Evolutionary conservation across 345 rosid genomes (phyloP), one percentile per base, ranked within the genome.

Genomic region (Raphanus raphanistrum): DNA sequence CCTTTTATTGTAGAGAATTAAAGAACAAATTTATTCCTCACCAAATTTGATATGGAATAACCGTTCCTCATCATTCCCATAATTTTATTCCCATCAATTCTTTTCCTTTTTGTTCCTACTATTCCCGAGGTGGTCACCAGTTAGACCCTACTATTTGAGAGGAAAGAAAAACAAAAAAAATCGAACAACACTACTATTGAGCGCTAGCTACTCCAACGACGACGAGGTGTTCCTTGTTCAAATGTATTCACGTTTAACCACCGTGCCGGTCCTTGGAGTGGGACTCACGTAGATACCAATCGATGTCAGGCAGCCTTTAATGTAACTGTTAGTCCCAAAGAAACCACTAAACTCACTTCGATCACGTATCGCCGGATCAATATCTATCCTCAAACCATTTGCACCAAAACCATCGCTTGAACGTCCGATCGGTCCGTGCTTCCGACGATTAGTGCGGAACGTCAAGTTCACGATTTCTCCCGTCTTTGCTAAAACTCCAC

Each of bases 271-370:
- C 8, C 13, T 13, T 21, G 52, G 17, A 48, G 33, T 73, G 10
- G 70, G 76, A 48, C 1, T 73, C 62, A 63, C 5, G 8, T 63
- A 63, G 4, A 73, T 63, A 63, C 76, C 77, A 52, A 73, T 73
- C 16, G 63, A 21, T 8, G 63, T 2, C 8, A 63, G 15, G 9
- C 0, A 0, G 25, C 0, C 1, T 0, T 1, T 1, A 48, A 1
- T 2, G 62, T 12, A 8, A n/a, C n/a, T n/a, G n/a, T n/a, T n/a
- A 63, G 35, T 31, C 25, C 70, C 76, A 63, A 63, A 73, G 70
- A 73, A 73, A 21, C 76, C 76, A 73, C 70, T 61, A 63, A 73
- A 73, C 63, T 73, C 70, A 12, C 61, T 4, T 31, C 38, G 8
- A 31, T 61, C 38, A n/a, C 66, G 1, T 31, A 63, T 48, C 2